phyloP scores from a whole-genome alignment of 768 basidiomycete species.

The Kondoa subrosea region DNA sequence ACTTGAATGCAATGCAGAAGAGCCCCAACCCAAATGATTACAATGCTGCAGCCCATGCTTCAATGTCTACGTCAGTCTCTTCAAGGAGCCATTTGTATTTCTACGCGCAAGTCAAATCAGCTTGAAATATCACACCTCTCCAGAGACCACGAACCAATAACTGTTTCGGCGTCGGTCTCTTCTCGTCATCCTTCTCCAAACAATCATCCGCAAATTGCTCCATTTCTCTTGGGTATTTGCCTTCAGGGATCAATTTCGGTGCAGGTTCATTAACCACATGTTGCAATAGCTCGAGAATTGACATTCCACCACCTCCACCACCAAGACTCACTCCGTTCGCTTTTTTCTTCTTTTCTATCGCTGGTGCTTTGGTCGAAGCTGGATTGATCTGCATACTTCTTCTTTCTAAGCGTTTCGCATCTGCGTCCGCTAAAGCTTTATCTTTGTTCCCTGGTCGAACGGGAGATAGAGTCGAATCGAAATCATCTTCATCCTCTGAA shows the following conservation, averaged over 20 bases:
- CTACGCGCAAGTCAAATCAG: neutral
- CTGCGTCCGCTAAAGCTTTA: constrained; percentile 19
- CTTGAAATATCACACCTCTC: neutral
- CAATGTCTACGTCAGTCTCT: constrained; percentile 7
- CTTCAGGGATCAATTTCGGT: constrained; percentile 63
- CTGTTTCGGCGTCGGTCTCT: constrained; percentile 36
- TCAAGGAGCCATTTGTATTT: constrained; percentile 7
- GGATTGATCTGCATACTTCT: constrained; percentile 2
- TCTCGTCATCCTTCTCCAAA: constrained; percentile 54
- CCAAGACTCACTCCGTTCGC: constrained; percentile 78
- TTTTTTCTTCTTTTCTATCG: constrained; percentile 51
- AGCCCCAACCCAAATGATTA: no score
- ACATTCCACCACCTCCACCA: constrained; percentile 94
- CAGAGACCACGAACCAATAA: constrained; percentile 30
- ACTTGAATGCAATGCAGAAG: no score
- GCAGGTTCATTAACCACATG: constrained; percentile 99
- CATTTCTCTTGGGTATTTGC: constrained; percentile 53
- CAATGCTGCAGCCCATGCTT: constrained; percentile 11
- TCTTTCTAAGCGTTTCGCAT: constrained; percentile 18
- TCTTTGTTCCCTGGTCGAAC: constrained; percentile 20
- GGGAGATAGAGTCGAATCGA: constrained; percentile 21
- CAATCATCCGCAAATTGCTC: constrained; percentile 79
- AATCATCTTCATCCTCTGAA: constrained; percentile 33
- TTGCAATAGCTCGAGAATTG: constrained; percentile 85
- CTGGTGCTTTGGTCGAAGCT: constrained; percentile 26